phyloP scores from a whole-genome alignment of 768 basidiomycete genomes.

The Tremella fuciformis region DNA sequence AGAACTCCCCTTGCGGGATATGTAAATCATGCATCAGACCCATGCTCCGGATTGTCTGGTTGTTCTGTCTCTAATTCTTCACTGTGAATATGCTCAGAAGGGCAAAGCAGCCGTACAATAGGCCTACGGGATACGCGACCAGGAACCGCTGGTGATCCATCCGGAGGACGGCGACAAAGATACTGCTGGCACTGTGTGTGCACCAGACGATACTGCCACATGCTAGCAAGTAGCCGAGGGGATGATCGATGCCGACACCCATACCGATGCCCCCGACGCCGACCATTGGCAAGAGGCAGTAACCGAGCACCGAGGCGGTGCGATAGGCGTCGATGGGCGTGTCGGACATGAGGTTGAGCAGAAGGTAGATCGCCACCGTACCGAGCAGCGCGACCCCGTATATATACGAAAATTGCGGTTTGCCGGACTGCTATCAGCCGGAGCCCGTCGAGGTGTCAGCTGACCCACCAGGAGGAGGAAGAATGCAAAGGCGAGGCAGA shows the following conservation, averaged over 20 bases:
- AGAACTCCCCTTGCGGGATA: conserved; percentile 2
- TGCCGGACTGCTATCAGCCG: conserved; percentile 70
- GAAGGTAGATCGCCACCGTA: conserved; percentile 82
- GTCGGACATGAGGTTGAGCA: conserved; percentile 96
- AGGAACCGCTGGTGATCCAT: conserved; percentile 94
- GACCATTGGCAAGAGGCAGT: conserved; percentile 95
- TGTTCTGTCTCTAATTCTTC: conserved; percentile 23
- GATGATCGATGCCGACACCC: conserved; percentile 74
- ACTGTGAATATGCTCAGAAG: conserved; percentile 84
- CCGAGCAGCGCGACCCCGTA: conserved; percentile 97
- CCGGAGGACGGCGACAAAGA: conserved; percentile 89
- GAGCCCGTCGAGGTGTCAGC: not conserved
- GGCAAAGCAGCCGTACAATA: conserved; percentile 92
- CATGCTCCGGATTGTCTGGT: conserved; percentile 1
- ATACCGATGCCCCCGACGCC: conserved; percentile 86
- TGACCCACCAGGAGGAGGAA: conserved; percentile 81
- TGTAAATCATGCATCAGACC: conserved; percentile 5
- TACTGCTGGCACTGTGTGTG: conserved; percentile 90
- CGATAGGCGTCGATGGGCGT: conserved; percentile 93
- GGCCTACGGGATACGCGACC: conserved; percentile 91
- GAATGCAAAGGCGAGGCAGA: conserved; percentile 90
- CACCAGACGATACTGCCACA: conserved; percentile 88
- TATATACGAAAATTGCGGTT: conserved; percentile 97
- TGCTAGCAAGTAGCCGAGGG: conserved; percentile 80
- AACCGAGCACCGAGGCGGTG: conserved; percentile 84